Evolutionary conservation across 139 green algal species (phyloP).

Genomic region (Spirogloea muscicola): DNA sequence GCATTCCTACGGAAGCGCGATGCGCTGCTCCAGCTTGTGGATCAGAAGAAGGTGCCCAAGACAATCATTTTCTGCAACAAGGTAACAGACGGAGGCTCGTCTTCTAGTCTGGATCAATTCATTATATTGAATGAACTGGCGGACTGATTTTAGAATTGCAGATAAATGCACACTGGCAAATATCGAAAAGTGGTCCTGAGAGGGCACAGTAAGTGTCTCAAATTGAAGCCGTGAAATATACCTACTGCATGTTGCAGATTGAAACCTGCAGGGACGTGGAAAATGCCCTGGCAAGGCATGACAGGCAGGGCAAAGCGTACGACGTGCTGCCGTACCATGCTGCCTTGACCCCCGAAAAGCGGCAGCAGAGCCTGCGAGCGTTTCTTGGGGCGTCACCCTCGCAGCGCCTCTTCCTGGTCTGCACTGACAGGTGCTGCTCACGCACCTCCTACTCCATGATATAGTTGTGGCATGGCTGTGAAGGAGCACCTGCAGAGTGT

Average conservation of each 20-base stretch:
- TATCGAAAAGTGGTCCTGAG: background rate
- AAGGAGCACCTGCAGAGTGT: no score
- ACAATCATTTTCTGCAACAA: slow-evolving; percentile 55
- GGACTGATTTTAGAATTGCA: background rate
- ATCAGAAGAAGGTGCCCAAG: slow-evolving; percentile 47
- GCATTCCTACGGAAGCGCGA: slow-evolving; percentile 72
- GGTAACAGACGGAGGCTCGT: background rate
- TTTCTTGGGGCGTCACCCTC: slow-evolving; percentile 56
- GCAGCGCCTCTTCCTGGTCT: slow-evolving; percentile 61
- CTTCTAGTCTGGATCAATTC: background rate
- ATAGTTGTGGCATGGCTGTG: no score
- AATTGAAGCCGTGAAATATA: background rate
- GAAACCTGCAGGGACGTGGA: slow-evolving; percentile 83
- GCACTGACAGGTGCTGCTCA: slow-evolving; percentile 68
- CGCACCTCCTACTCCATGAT: no score
- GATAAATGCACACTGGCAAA: background rate
- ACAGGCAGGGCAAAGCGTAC: slow-evolving; percentile 20
- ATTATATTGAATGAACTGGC: background rate
- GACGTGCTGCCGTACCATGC: slow-evolving; percentile 79
- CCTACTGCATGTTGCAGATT: slow-evolving; percentile 54
- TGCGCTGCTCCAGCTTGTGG: slow-evolving; percentile 56
- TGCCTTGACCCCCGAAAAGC: slow-evolving; percentile 62
- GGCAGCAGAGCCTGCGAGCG: slow-evolving; percentile 54
- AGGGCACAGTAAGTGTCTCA: background rate
- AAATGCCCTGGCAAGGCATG: slow-evolving; percentile 70